Evolutionary conservation across 352 stramenopile species (phyloP).

Genomic region (Globisporangium echinulatum): DNA sequence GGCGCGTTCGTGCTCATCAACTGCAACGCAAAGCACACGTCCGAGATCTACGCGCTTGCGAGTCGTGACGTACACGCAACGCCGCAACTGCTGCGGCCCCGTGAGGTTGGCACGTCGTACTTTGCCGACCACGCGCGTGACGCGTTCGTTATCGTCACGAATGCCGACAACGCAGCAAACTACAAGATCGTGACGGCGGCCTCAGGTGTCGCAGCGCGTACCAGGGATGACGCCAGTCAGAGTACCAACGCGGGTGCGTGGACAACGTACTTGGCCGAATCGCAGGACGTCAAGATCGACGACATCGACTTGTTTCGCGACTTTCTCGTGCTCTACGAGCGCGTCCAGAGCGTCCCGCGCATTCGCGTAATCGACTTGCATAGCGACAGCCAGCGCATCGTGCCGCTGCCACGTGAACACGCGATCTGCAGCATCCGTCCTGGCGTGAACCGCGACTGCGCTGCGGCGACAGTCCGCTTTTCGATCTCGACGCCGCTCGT

Average conservation of each 20-base stretch:
- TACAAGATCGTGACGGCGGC: slow-evolving; percentile 55
- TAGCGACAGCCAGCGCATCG: slow-evolving; percentile 16
- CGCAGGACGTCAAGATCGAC: slow-evolving; percentile 76
- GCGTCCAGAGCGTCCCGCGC: slow-evolving; percentile 53
- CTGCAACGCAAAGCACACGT: slow-evolving; percentile 83
- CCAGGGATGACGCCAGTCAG: neutral
- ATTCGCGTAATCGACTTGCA: slow-evolving; percentile 53
- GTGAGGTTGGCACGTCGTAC: slow-evolving; percentile 64
- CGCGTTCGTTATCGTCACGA: slow-evolving; percentile 80
- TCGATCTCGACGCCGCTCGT: slow-evolving; percentile 67
- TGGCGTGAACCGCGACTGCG: slow-evolving; percentile 79
- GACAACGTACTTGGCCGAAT: slow-evolving; percentile 46
- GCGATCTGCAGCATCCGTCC: slow-evolving; percentile 55
- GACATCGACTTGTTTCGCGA: slow-evolving; percentile 83
- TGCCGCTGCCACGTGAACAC: slow-evolving; percentile 51
- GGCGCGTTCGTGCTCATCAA: slow-evolving; percentile 76
- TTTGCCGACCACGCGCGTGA: slow-evolving; percentile 75
- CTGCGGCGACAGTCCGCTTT: slow-evolving; percentile 51
- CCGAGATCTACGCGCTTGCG: slow-evolving; percentile 68
- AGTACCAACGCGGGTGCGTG: slow-evolving; percentile 20
- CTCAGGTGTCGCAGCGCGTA: neutral
- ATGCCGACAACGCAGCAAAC: slow-evolving; percentile 59
- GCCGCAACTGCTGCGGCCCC: slow-evolving; percentile 39
- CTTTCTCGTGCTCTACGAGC: slow-evolving; percentile 80
- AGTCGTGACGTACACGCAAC: slow-evolving; percentile 15